These are phyloP conservation scores for Aspergillus leporis DNA, from an alignment of 495 filamentous ascomycete species.

Conservation along the genomic window DNA sequence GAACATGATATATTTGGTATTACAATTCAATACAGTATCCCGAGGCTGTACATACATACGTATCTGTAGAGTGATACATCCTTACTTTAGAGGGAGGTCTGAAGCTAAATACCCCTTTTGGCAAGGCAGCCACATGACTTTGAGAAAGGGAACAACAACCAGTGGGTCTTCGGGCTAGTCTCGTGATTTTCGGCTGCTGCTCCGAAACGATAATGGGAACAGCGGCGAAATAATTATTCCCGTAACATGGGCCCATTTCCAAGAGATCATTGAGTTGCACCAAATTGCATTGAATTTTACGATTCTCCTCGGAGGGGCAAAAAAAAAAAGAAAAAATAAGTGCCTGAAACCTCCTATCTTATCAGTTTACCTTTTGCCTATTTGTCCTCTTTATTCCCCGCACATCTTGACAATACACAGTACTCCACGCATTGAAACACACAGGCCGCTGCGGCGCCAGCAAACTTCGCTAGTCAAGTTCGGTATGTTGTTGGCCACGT, in stretches of 20 bases:
- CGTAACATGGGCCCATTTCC: not conserved
- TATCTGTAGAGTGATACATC: no score
- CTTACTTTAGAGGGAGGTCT: not conserved
- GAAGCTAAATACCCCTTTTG: conserved; percentile 5
- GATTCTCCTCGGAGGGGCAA: not conserved
- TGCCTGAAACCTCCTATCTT: conserved; percentile 16
- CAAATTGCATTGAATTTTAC: not conserved
- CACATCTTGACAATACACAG: not conserved
- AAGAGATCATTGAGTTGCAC: not conserved
- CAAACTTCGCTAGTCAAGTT: conserved; percentile 13
- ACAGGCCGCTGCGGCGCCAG: conserved; percentile 4
- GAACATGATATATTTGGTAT: no score
- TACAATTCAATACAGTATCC: no score
- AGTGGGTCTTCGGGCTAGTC: conserved; percentile 5
- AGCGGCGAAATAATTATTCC: not conserved
- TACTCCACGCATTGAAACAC: conserved; percentile 1
- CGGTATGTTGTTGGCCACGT: not conserved
- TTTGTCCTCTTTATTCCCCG: conserved; percentile 6
- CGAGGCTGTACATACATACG: no score
- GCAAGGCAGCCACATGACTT: conserved; percentile 3
- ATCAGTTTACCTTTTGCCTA: conserved; percentile 12
- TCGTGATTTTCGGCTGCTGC: no score
- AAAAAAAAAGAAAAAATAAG: not conserved
- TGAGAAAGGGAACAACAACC: not conserved
- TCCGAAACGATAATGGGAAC: not conserved